These are phyloP conservation scores for Solanum lycopersicoides DNA, from an alignment of 257 asterid species.

Conservation along the genomic window DNA sequence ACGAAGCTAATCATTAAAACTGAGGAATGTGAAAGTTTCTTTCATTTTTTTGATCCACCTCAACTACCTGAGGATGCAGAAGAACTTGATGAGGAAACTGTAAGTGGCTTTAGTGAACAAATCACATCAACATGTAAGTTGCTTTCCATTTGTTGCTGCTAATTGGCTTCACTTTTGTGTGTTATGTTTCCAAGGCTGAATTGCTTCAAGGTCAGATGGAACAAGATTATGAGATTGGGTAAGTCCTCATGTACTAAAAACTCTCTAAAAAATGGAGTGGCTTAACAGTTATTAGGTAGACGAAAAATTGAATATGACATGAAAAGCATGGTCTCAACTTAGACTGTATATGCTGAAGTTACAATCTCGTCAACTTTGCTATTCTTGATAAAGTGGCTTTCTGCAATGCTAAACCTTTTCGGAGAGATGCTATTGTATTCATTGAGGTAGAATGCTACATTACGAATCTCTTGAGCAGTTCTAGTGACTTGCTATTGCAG, in stretches of 20 bases:
- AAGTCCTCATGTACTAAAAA: conserved; percentile 6
- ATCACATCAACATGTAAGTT: background rate
- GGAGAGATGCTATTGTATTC: background rate
- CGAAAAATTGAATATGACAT: background rate
- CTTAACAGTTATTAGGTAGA: background rate
- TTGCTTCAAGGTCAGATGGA: conserved; percentile 79
- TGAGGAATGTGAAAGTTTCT: conserved; percentile 81
- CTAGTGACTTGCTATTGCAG: conserved; percentile 14
- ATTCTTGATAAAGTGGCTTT: background rate
- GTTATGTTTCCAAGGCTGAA: conserved; percentile 40
- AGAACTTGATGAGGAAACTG: conserved; percentile 80
- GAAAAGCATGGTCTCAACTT: background rate
- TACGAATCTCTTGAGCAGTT: background rate
- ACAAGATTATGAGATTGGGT: conserved; percentile 87
- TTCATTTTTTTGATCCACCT: conserved; percentile 91
- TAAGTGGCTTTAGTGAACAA: conserved; percentile 13
- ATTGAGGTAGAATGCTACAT: background rate
- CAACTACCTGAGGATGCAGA: conserved; percentile 75
- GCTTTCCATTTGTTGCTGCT: background rate
- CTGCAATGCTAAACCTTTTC: background rate
- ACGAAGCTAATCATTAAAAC: conserved; percentile 65
- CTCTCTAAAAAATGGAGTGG: background rate
- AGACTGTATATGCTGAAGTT: background rate
- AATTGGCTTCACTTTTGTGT: background rate
- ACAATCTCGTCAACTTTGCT: background rate